Conservation (phyloP, 2,329 filamentous ascomycete genomes). For the Pezizomycotina sp. region DNA sequence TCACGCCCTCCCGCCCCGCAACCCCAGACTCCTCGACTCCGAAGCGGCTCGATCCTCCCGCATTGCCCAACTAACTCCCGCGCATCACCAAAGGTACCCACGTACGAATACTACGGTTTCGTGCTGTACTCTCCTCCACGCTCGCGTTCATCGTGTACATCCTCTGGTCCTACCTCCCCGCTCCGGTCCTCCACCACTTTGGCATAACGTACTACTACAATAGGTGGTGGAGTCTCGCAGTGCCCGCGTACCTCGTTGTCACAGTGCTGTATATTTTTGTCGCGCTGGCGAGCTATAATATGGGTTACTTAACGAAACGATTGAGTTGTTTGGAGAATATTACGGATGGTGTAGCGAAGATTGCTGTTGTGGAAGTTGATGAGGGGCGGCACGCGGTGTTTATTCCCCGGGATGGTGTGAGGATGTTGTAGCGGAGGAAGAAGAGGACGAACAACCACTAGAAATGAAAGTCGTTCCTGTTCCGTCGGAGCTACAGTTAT, state of each 20-base stretch:
- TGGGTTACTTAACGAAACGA: conserved; percentile 68
- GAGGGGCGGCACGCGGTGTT: conserved; percentile 37
- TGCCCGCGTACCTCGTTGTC: conserved; percentile 82
- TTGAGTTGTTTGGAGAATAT: conserved; percentile 71
- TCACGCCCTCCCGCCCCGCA: conserved; percentile 67
- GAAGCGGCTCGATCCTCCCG: conserved; percentile 51
- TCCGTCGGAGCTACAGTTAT: too few relatives aligned
- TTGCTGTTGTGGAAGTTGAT: conserved; percentile 63
- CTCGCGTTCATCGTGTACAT: conserved; percentile 58
- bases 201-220: conserved; percentile 96
- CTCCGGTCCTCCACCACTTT: conserved; percentile 76
- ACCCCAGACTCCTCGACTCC: conserved; percentile 80
- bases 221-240: conserved; percentile 90
- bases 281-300: conserved; percentile 79
- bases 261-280: conserved; percentile 82
- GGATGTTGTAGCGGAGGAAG: conserved; percentile 16
- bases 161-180: conserved; percentile 79
- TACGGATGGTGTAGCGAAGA: conserved; percentile 74
- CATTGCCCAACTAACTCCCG: conserved; percentile 54
- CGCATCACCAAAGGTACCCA: conserved; percentile 85
- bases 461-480: too few relatives aligned
- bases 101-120: conserved; percentile 98
- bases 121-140: conserved; percentile 76
- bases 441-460: too few relatives aligned
- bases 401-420: conserved; percentile 29